Percentiles rank a stretch among this genome's conserved stretches.
phyloP scores from a whole-genome alignment of 2,329 filamentous ascomycete species.

The Acephala macrosclerotiorum region DNA sequence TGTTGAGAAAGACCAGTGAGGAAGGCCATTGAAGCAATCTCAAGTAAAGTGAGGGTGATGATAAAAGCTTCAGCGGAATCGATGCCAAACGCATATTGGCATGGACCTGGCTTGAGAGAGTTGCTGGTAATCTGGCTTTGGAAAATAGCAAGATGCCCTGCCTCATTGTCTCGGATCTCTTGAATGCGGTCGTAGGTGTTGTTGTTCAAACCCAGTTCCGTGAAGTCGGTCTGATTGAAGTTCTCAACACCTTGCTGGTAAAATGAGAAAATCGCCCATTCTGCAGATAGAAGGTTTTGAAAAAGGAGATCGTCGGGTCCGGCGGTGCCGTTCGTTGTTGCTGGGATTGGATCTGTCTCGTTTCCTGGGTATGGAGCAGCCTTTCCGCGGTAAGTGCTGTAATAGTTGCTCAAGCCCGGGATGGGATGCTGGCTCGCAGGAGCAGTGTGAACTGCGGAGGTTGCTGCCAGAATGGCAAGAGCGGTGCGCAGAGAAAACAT shows the following conservation, averaged over 20 bases:
- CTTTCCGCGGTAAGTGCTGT: constrained; percentile 45
- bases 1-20: constrained; percentile 47
- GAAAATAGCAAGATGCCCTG: constrained; percentile 53
- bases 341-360: constrained; percentile 44
- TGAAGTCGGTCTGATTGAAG: constrained; percentile 49
- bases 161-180: constrained; percentile 55
- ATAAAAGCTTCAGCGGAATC: constrained; percentile 37
- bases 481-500: background rate
- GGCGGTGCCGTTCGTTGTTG: constrained; percentile 41
- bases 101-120: constrained; percentile 50
- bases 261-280: constrained; percentile 54
- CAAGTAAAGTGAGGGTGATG: constrained; percentile 46
- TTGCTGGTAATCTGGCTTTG: constrained; percentile 51
- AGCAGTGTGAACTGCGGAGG: constrained; percentile 9
- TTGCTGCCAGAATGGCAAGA: constrained; percentile 11
- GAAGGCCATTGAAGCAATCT: constrained; percentile 50
- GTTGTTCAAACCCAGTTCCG: constrained; percentile 46
- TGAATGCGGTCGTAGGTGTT: constrained; percentile 49
- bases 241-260: constrained; percentile 51
- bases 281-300: constrained; percentile 53
- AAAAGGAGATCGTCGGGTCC: constrained; percentile 51
- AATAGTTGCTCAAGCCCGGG: constrained; percentile 45
- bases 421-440: constrained; percentile 33
- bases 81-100: constrained; percentile 45
- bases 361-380: constrained; percentile 48